Evolutionary conservation across 768 basidiomycete genomes (phyloP).

Genomic region (Mrakia frigida): DNA sequence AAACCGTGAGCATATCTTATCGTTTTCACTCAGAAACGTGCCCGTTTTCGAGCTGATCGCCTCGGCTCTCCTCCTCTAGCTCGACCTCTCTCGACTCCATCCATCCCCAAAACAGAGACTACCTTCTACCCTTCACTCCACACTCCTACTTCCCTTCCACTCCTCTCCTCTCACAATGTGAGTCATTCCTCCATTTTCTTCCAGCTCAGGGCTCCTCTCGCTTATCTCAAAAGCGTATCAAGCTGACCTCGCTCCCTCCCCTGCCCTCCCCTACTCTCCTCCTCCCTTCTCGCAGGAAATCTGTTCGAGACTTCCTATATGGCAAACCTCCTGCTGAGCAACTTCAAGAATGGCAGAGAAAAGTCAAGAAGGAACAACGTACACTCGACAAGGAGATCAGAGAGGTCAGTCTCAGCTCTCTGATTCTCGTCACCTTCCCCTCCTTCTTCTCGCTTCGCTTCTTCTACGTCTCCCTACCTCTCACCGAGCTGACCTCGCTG

Average conservation of each 20-base stretch:
- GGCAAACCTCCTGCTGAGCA: conserved; percentile 94
- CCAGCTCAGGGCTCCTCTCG: not conserved
- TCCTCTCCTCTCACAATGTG: not conserved
- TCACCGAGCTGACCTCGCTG: not conserved
- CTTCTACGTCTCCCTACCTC: not conserved
- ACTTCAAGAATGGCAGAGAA: conserved; percentile 83
- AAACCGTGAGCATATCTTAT: no score
- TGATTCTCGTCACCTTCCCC: not conserved
- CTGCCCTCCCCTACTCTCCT: not conserved
- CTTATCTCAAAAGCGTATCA: not conserved
- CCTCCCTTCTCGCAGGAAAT: conserved; percentile 22
- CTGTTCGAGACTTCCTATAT: conserved; percentile 60
- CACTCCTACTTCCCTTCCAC: not conserved
- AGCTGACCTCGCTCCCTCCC: conserved; percentile 6
- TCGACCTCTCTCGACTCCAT: not conserved
- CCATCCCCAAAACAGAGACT: not conserved
- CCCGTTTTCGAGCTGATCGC: no score
- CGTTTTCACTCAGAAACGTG: no score
- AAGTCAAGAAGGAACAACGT: conserved; percentile 74
- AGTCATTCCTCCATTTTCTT: not conserved
- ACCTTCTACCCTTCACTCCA: not conserved
- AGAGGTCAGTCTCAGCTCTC: conserved; percentile 60
- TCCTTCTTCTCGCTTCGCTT: not conserved
- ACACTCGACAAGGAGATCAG: conserved; percentile 88
- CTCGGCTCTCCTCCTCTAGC: no score